Conservation (phyloP, 1,139 yeast genomes). For the Pichia sp. region DNA sequence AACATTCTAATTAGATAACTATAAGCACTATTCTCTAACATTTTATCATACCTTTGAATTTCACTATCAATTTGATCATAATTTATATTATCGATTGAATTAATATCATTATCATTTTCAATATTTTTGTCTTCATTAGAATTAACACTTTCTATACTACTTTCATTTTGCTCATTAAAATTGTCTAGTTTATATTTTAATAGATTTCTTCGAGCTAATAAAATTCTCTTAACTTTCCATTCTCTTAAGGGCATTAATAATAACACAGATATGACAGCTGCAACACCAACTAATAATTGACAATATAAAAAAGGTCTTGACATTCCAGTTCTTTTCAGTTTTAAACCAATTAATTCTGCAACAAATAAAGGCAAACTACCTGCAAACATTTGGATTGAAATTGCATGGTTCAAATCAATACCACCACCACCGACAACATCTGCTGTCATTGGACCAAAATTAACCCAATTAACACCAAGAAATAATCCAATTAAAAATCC, state of each 20-base stretch:
- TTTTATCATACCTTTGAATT: constrained; percentile 22
- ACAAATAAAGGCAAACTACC: constrained; percentile 29
- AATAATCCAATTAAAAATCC: constrained; percentile 47
- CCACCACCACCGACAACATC: constrained; percentile 39
- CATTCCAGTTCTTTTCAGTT: constrained; percentile 30
- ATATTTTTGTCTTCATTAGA: not conserved
- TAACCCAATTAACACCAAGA: constrained; percentile 60
- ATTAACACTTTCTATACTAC: not conserved
- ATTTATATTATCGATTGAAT: constrained; percentile 1
- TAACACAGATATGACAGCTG: constrained; percentile 35
- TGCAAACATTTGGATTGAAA: constrained; percentile 27
- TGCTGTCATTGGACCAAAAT: constrained; percentile 54
- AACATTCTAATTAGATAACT: constrained; percentile 31
- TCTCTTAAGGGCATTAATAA: constrained; percentile 36
- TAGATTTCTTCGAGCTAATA: constrained; percentile 19
- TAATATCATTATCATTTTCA: constrained; percentile 1
- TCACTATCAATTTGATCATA: constrained; percentile 3
- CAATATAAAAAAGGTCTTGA: constrained; percentile 48
- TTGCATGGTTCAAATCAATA: constrained; percentile 31
- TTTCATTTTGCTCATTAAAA: not conserved
- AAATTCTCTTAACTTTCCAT: constrained; percentile 31
- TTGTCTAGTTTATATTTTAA: not conserved
- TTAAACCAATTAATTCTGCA: constrained; percentile 45
- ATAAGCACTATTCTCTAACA: constrained; percentile 24
- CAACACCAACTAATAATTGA: constrained; percentile 54